Conservation (phyloP, 208 protist species). For the Crithidia sp. region DNA sequence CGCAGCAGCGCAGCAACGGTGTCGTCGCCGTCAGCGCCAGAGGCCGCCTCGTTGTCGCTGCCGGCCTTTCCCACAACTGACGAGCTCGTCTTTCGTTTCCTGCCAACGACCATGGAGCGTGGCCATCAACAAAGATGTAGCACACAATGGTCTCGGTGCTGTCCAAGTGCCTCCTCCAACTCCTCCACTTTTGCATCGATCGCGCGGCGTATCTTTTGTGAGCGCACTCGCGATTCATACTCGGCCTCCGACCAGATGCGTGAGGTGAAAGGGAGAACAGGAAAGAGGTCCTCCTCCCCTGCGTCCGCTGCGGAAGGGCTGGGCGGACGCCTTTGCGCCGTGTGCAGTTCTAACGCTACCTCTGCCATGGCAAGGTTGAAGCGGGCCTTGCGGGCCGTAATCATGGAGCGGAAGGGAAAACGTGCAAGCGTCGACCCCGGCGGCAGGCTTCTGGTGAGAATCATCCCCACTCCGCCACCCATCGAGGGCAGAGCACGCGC, state of each 20-base stretch:
- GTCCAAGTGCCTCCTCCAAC: slow-evolving; percentile 42
- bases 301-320: not conserved
- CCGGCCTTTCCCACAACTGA: not conserved
- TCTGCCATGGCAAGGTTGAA: slow-evolving; percentile 68
- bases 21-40: not conserved
- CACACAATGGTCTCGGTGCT: slow-evolving; percentile 75
- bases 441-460: slow-evolving; percentile 38
- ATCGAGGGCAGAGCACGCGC: slow-evolving; percentile 63
- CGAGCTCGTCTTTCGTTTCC: not conserved
- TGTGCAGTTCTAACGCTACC: slow-evolving; percentile 34
- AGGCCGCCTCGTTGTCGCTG: not conserved
- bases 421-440: slow-evolving; percentile 49
- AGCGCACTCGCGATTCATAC: slow-evolving; percentile 26
- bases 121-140: slow-evolving; percentile 73
- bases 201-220: slow-evolving; percentile 6
- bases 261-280: slow-evolving; percentile 29
- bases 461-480: slow-evolving; percentile 86
- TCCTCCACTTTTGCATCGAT: slow-evolving; percentile 40
- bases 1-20: slow-evolving; percentile 11
- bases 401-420: slow-evolving; percentile 70
- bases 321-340: not conserved
- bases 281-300: slow-evolving; percentile 4
- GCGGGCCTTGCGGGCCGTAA: slow-evolving; percentile 75
- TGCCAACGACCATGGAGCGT: slow-evolving; percentile 51
- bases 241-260: slow-evolving; percentile 31